These are phyloP conservation scores for Epichloe glyceriae DNA, from an alignment of 2,329 filamentous ascomycete genomes.

Conservation along the genomic window DNA sequence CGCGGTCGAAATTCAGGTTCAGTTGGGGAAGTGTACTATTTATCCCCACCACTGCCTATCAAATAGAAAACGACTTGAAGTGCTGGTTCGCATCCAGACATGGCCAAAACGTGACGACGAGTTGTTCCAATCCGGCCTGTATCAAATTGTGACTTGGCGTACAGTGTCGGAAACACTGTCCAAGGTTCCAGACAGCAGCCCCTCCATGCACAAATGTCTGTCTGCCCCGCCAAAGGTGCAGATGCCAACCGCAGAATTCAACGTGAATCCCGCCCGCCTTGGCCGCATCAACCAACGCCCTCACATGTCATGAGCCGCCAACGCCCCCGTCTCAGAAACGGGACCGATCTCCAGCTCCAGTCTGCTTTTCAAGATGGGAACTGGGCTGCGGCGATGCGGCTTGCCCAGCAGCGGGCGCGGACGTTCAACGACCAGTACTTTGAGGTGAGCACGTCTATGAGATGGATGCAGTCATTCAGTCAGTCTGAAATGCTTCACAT, in stretches of 20 bases:
- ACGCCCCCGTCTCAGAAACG: slow-evolving; percentile 30
- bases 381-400: slow-evolving; percentile 36
- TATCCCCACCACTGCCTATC: neutral
- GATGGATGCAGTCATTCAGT: neutral
- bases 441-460: slow-evolving; percentile 24
- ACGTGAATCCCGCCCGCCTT: neutral
- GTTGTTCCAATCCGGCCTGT: too few species aligned
- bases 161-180: neutral
- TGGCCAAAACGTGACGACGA: too few species aligned
- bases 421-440: slow-evolving; percentile 41
- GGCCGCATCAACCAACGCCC: neutral
- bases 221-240: slow-evolving; percentile 2
- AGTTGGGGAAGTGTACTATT: too few species aligned
- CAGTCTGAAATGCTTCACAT: too few species aligned
- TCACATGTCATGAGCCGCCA: slow-evolving; percentile 20
- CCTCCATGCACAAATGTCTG: neutral
- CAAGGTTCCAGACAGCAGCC: neutral
- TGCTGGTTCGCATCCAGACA: too few species aligned
- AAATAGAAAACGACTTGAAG: neutral
- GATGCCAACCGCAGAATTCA: neutral
- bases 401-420: slow-evolving; percentile 38
- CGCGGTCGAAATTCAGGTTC: too few species aligned
- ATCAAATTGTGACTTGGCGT: too few species aligned
- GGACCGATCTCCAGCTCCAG: slow-evolving; percentile 41
- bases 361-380: slow-evolving; percentile 40